Evolutionary conservation across 2,329 filamentous ascomycete species (phyloP).

Genomic region (Cladobotryum protrusum): DNA sequence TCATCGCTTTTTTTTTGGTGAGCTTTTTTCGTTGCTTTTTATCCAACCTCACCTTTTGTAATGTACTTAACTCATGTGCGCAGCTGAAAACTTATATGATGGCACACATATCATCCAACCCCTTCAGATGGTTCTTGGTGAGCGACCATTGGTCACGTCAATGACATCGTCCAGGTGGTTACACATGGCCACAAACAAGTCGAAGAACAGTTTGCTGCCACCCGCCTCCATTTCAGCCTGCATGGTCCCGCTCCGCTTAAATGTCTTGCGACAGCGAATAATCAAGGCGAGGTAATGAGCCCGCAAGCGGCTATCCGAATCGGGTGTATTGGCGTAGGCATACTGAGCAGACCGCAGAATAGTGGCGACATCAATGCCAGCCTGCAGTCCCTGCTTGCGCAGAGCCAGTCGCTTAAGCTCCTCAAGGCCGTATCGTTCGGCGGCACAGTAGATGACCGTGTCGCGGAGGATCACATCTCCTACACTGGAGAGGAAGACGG

Average conservation of each 20-base stretch:
- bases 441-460: constrained; percentile 90
- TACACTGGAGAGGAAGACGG: constrained; percentile 66
- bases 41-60: constrained; percentile 9
- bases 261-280: constrained; percentile 93
- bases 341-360: constrained; percentile 91
- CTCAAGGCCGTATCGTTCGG: constrained; percentile 83
- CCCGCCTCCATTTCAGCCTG: constrained; percentile 97
- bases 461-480: constrained; percentile 78
- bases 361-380: constrained; percentile 83
- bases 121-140: constrained; percentile 50
- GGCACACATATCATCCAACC: constrained; percentile 7
- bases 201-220: constrained; percentile 88
- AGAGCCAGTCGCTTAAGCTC: constrained; percentile 87
- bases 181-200: constrained; percentile 96
- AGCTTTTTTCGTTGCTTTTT: constrained; percentile 19
- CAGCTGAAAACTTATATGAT: constrained; percentile 18
- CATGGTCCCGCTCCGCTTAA: constrained; percentile 98
- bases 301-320: constrained; percentile 85
- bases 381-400: constrained; percentile 90
- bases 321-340: constrained; percentile 91
- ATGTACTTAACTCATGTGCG: constrained; percentile 16
- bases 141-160: constrained; percentile 67
- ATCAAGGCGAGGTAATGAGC: constrained; percentile 97
- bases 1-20: constrained; percentile 19
- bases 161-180: constrained; percentile 96